Base-by-base conservation (phyloP, 352 stramenopile genomes). In the Globisporangium middletonii region DNA sequence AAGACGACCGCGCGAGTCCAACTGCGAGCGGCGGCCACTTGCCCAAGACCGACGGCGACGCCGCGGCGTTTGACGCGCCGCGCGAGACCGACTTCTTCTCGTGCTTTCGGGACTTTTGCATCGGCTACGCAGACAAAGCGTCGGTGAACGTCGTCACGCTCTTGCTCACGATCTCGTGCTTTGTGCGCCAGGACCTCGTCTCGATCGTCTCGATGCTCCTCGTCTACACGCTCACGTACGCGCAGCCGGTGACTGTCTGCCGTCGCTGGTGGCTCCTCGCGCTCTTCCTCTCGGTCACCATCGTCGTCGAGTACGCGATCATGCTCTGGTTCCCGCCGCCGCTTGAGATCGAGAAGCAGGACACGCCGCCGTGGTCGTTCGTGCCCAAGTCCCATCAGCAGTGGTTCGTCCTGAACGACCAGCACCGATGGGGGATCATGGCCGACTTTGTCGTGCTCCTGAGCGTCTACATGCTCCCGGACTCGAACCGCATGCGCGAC, bases 191-290 rank as follows among this genome's bases (percentile, higher is more conserved):
- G 62, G 83, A 92, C 51, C 59, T 89, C 18, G 73, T 93, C 38
- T 86, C 85, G 15, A 71, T 93, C 33, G 41, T 79, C 38, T 93
- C 92, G 63, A 77, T 95, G 58, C n/a, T 88, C 7, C 65, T 90
- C 15, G 79, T 95, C n/a, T 86, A 86, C 59, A 63, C 47, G n/a
- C 82, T 93, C 62, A 92, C 92, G 81, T 88, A 89, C 48, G 80
- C 85, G 4, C 53, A 53, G 5, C 64, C 79, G n/a, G 48, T 71
- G 5, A 85, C 64, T 0, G 72, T 92, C 8, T 88, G 73, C 43
- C 64, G 60, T 46, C 60, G 73, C 5, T 90, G 78, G 75, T 83
- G 77, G 63, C 49, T 80, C 18, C 42, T 92, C 8, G 82, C 66
- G 2, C 65, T 66, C 35, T 52, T 87, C 12, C 67, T 95, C 1